Percentiles rank a stretch among this genome's conserved stretches.
Conservation (phyloP, 2,329 filamentous ascomycete species). For the Talaromyces piceae region DNA sequence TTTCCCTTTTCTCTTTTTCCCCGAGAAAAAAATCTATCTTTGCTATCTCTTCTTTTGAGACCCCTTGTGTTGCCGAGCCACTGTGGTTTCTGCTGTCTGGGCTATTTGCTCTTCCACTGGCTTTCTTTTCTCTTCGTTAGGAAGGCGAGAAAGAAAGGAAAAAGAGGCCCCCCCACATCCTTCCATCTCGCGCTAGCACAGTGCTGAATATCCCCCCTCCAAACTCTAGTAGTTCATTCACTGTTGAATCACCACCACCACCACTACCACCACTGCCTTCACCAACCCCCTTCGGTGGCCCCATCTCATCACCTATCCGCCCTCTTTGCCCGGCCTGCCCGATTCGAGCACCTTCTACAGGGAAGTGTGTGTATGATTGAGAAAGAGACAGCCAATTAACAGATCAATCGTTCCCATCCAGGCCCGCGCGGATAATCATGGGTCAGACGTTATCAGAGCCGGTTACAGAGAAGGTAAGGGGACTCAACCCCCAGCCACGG, state of each 20-base stretch:
- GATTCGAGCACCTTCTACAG: neutral
- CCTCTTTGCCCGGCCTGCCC: neutral
- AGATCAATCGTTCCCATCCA: slow-evolving; percentile 14
- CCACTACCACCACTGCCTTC: neutral
- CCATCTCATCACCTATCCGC: neutral
- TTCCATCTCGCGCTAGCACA: slow-evolving; percentile 16
- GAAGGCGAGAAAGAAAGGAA: too few relatives aligned
- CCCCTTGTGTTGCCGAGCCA: neutral
- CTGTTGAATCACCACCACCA: neutral
- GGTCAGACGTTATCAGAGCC: slow-evolving; percentile 99
- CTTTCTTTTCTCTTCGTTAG: neutral
- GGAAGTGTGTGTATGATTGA: slow-evolving; percentile 11
- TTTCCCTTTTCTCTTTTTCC: neutral
- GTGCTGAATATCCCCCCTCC: slow-evolving; percentile 7
- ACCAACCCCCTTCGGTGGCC: neutral
- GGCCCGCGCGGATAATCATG: slow-evolving; percentile 52
- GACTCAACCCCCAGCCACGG: slow-evolving; percentile 16
- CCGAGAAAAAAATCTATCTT: neutral
- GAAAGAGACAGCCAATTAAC: neutral
- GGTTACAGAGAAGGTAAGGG: slow-evolving; percentile 91
- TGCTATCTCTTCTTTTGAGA: neutral
- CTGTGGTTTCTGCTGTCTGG: neutral
- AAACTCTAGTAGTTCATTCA: neutral
- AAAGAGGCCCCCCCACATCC: slow-evolving; percentile 9
- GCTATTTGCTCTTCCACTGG: neutral